Percentiles rank a stretch among this genome's conserved stretches.
phyloP scores from a whole-genome alignment of 2,329 filamentous ascomycete species.

The Alternaria sp. region DNA sequence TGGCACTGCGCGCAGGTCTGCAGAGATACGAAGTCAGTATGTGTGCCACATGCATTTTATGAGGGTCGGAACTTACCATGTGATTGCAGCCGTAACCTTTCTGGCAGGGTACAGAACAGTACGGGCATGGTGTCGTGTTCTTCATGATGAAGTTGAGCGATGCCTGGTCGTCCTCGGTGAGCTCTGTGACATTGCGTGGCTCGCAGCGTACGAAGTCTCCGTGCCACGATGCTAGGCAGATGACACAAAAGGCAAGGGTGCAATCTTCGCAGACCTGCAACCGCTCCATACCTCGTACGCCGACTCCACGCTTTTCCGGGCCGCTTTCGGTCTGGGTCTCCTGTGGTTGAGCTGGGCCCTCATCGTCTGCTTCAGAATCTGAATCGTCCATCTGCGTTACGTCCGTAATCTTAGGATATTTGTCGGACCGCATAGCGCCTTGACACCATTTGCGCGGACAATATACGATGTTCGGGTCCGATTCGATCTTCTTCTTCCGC shows the following conservation, averaged over 20 bases:
- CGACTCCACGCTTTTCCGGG: constrained; percentile 32
- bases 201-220: constrained; percentile 80
- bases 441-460: constrained; percentile 94
- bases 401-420: constrained; percentile 55
- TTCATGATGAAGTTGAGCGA: constrained; percentile 81
- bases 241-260: constrained; percentile 77
- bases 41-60: constrained; percentile 91
- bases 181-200: constrained; percentile 69
- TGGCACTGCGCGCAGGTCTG: constrained; percentile 84
- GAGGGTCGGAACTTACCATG: background rate
- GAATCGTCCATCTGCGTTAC: constrained; percentile 49
- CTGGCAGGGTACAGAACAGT: constrained; percentile 81
- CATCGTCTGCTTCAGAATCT: constrained; percentile 47
- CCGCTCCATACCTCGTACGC: constrained; percentile 65
- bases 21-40: constrained; percentile 48
- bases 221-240: constrained; percentile 86
- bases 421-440: constrained; percentile 72
- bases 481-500: constrained; percentile 89
- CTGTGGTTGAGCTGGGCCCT: background rate
- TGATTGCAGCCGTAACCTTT: constrained; percentile 81
- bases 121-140: constrained; percentile 88
- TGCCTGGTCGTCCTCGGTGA: constrained; percentile 84
- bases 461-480: constrained; percentile 89
- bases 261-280: constrained; percentile 82
- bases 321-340: constrained; percentile 12